Conservation (phyloP, 768 basidiomycete species). For the Daedalea quercina region DNA sequence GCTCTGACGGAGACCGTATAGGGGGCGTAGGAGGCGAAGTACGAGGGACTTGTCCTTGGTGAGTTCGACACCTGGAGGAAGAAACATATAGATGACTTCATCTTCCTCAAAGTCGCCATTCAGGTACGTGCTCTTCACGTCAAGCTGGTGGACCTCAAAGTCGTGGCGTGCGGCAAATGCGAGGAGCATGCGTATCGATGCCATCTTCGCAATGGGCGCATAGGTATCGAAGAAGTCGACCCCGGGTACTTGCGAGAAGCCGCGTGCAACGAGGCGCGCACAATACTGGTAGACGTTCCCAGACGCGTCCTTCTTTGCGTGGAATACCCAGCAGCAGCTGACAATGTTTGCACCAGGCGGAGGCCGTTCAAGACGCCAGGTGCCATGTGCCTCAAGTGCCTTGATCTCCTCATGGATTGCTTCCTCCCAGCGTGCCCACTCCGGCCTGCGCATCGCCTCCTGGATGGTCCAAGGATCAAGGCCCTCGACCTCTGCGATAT, state of each 20-base stretch:
- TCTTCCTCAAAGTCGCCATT: constrained; percentile 14
- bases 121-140: constrained; percentile 28
- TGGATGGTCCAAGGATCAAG: not conserved
- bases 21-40: too few relatives aligned
- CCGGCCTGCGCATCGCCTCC: not conserved
- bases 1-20: too few relatives aligned
- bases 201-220: constrained; percentile 20
- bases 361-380: constrained; percentile 23
- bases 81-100: constrained; percentile 5
- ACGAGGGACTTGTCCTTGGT: constrained; percentile 2
- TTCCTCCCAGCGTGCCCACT: constrained; percentile 7
- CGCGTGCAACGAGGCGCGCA: too few relatives aligned
- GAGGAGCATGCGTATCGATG: constrained; percentile 21
- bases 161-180: constrained; percentile 17
- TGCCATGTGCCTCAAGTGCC: constrained; percentile 21
- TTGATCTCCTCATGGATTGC: constrained; percentile 15
- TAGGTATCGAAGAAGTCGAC: constrained; percentile 21
- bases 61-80: constrained; percentile 1
- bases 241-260: constrained; percentile 20
- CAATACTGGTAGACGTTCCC: too few relatives aligned
- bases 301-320: too few relatives aligned
- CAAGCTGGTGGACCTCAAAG: constrained; percentile 26
- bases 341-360: constrained; percentile 23
- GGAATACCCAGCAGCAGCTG: constrained; percentile 10
- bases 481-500: constrained; percentile 2